phyloP scores from a whole-genome alignment of 2,329 filamentous ascomycete genomes.

The Aureobasidium pullulans region DNA sequence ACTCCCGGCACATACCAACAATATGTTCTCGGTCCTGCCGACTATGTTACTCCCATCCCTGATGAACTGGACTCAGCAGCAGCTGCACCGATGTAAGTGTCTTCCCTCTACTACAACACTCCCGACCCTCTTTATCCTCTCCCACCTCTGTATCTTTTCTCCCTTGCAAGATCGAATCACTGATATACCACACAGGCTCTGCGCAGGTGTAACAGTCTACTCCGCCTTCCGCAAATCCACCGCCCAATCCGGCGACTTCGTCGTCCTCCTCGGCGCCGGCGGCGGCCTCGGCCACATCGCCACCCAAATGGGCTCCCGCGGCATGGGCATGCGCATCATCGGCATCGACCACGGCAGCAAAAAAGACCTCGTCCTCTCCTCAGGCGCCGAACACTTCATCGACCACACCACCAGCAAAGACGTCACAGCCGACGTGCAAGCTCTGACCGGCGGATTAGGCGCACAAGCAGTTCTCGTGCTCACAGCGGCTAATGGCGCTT shows the following conservation, averaged over 20 bases:
- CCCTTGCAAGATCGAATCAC: background rate
- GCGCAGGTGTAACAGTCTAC: constrained; percentile 62
- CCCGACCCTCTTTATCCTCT: background rate
- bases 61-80: constrained; percentile 51
- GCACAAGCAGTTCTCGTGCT: constrained; percentile 54
- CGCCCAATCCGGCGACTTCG: constrained; percentile 52
- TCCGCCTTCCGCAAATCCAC: constrained; percentile 55
- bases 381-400: constrained; percentile 60
- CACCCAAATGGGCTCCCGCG: constrained; percentile 52
- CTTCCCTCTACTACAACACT: background rate
- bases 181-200: constrained; percentile 34
- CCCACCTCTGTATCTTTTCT: background rate
- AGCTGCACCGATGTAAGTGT: constrained; percentile 51
- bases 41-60: constrained; percentile 64
- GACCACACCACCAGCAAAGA: constrained; percentile 49
- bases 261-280: constrained; percentile 42
- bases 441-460: constrained; percentile 50
- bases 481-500: constrained; percentile 42
- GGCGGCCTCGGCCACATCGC: constrained; percentile 53
- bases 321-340: constrained; percentile 57
- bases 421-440: constrained; percentile 49
- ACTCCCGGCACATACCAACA: constrained; percentile 64
- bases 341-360: constrained; percentile 60
- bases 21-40: constrained; percentile 55
- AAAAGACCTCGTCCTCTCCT: constrained; percentile 52